These are phyloP conservation scores for Fusarium clavum DNA, from an alignment of 2,329 filamentous ascomycete species.

Conservation along the genomic window DNA sequence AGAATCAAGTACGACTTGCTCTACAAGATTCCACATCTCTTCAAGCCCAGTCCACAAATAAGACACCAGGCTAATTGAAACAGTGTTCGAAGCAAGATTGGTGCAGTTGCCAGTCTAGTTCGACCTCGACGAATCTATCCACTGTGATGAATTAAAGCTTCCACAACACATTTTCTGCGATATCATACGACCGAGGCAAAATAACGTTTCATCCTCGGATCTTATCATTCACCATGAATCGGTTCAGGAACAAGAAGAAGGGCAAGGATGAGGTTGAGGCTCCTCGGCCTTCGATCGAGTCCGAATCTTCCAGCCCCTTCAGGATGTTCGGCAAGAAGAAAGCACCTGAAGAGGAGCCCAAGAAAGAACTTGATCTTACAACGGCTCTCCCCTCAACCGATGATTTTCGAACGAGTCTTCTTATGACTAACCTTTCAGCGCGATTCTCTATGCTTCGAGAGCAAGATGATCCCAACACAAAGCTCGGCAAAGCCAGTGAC, in stretches of 20 bases:
- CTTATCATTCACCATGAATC: constrained; percentile 70
- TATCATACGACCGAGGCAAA: constrained; percentile 5
- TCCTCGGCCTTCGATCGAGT: constrained; percentile 65
- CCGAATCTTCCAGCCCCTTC: constrained; percentile 64
- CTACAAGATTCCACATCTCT: not conserved
- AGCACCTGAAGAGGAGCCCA: constrained; percentile 65
- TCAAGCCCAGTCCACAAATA: not conserved
- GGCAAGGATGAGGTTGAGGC: constrained; percentile 65
- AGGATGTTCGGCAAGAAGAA: constrained; percentile 69
- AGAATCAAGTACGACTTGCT: not conserved
- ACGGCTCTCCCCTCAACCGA: constrained; percentile 82
- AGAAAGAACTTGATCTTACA: constrained; percentile 77
- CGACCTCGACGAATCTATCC: not conserved
- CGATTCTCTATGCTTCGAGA: constrained; percentile 97
- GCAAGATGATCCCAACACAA: constrained; percentile 90
- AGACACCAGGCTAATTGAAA: constrained; percentile 16
- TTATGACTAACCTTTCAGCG: constrained; percentile 95
- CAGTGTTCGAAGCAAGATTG: constrained; percentile 30
- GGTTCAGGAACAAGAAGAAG: constrained; percentile 80
- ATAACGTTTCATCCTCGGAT: constrained; percentile 4
- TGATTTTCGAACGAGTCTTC: constrained; percentile 92
- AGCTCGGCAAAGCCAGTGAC: constrained; percentile 93
- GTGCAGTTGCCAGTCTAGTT: constrained; percentile 26
- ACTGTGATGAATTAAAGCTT: constrained; percentile 42
- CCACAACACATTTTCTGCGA: not conserved